Evolutionary conservation across 2,329 filamentous ascomycete genomes (phyloP), one percentile per base, ranked within the genome.

Genomic region (Hypoxylon sp.): DNA sequence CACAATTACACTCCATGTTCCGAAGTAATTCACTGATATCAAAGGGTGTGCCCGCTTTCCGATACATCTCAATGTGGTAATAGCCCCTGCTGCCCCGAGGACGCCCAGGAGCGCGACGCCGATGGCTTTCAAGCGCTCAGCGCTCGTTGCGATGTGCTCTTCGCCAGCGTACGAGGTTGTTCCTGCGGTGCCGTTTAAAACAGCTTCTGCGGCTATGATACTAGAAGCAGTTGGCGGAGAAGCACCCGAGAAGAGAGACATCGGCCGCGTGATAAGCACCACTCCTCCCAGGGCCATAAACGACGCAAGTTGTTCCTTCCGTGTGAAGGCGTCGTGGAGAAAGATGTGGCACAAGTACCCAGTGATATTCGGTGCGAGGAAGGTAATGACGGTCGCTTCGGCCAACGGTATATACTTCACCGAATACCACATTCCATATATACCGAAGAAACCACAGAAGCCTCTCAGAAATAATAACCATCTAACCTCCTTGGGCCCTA

Each of bases 301-400:
- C 0, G 89, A 92, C 0, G 92, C 94, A 2, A 95, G 83, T 77
- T 94, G 91, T 78, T 97, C 93, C 44, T 87, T 87, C 24, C 88
- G 85, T 1, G 92, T 93, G 77, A 95, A 97, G 0, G 92, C 91
- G 74, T 97, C 93, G 57, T 89, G 87, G 17, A 90, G 81, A 39
- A 94, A 81, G 61, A 94, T 83, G 37, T 92, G 94, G 78, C 94
- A 97, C 17, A 92, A 86, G 81, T 94, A 93, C 63, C 92, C 93
- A 19, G 93, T 88, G 5, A 97, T 84, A 13, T 91, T 91, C 0
- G 94, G 94, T 0, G 92, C 88, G 5, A 97, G 85, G 77, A 97
- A 98, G 8, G 93, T 96, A 59, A 98, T 91, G 35, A 97, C 94
- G 0, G 93, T 96, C 1, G 94, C 94, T 78, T 97, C 94, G 14